phyloP scores from a whole-genome alignment of 164 flowering plant species.

The Vitis rupestris region DNA sequence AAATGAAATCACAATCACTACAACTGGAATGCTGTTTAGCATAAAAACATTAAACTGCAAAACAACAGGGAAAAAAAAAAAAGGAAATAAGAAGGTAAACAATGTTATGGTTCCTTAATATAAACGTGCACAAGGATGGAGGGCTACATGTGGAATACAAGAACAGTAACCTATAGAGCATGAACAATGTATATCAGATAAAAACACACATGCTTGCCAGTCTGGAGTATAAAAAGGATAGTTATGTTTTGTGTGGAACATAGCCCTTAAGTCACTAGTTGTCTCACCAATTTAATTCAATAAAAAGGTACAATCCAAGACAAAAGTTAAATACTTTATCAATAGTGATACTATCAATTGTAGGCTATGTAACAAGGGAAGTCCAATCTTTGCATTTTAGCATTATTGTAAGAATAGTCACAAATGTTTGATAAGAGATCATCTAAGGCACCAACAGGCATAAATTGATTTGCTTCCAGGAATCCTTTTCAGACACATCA shows the following conservation, averaged over 20 bases:
- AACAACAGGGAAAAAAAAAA: not conserved
- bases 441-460: not conserved
- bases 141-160: not conserved
- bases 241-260: not conserved
- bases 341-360: not conserved
- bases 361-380: not conserved
- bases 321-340: no score
- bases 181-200: not conserved
- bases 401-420: not conserved
- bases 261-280: not conserved
- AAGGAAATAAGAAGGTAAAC: no score
- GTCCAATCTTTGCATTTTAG: not conserved
- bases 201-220: not conserved
- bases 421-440: not conserved
- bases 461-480: not conserved
- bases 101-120: not conserved
- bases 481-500: not conserved
- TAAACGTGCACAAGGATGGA: not conserved
- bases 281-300: no score
- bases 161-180: not conserved
- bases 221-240: not conserved
- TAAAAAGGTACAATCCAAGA: no score
- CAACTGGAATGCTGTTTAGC: slow-evolving; percentile 88
- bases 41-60: slow-evolving; percentile 84
- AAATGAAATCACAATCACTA: slow-evolving; percentile 95